Percentiles rank a stretch among this genome's conserved stretches.
These are phyloP conservation scores for Lignosus rhinocerotis DNA, from an alignment of 1,284 basidiomycete genomes.

Conservation along the genomic window DNA sequence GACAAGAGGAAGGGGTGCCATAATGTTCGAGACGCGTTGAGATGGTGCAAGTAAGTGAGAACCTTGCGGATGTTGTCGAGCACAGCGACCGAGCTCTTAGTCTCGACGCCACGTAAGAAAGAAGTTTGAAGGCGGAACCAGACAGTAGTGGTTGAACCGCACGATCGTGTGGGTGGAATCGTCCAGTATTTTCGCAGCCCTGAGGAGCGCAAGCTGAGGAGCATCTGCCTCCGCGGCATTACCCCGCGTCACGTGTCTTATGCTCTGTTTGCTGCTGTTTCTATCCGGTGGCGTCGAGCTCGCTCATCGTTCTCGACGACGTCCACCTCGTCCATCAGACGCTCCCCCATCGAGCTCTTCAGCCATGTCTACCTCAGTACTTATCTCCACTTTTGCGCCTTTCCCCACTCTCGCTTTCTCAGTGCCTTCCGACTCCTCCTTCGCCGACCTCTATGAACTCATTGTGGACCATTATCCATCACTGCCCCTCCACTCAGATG, in stretches of 20 bases:
- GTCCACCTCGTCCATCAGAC: not conserved
- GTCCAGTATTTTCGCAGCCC: not conserved
- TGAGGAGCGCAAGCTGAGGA: not conserved
- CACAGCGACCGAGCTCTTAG: not conserved
- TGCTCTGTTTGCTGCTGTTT: constrained; percentile 6
- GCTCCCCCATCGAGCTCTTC: not conserved
- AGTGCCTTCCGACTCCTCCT: constrained; percentile 50
- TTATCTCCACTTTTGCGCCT: constrained; percentile 75
- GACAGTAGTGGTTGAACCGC: not conserved
- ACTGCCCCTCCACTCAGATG: constrained; percentile 44
- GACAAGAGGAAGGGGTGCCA: constrained; percentile 16
- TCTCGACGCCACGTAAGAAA: not conserved
- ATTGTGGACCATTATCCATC: constrained; percentile 58
- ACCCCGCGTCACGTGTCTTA: constrained; percentile 9
- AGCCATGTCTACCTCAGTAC: constrained; percentile 50
- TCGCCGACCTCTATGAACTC: constrained; percentile 53
- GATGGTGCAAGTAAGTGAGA: too few relatives aligned
- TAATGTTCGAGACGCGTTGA: constrained; percentile 1
- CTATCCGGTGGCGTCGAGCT: not conserved
- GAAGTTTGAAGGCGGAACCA: too few relatives aligned
- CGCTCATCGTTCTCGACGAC: constrained; percentile 8
- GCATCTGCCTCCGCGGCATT: not conserved
- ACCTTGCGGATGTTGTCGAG: not conserved
- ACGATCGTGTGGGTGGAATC: not conserved
- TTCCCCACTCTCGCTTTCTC: constrained; percentile 72